These are phyloP conservation scores for Candida tibetensis DNA, from an alignment of 805 yeast genomes.

Conservation along the genomic window DNA sequence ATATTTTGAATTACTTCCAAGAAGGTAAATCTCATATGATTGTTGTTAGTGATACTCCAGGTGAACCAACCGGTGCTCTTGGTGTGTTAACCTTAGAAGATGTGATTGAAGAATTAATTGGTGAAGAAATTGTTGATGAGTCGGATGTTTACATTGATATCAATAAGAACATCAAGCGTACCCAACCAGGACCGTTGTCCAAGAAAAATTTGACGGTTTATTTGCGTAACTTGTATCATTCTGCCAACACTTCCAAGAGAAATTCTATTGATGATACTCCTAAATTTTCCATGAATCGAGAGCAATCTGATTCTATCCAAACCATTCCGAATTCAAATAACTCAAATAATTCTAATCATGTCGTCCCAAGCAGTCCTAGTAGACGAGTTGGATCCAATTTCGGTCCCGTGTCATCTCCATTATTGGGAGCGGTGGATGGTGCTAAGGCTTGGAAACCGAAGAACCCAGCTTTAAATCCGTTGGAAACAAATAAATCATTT, in stretches of 20 bases:
- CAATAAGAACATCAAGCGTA: slow-evolving; percentile 78
- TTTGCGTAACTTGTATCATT: slow-evolving; percentile 57
- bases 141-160: slow-evolving; percentile 91
- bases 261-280: slow-evolving; percentile 35
- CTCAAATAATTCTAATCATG: not conserved
- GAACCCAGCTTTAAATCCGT: slow-evolving; percentile 68
- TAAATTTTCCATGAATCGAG: slow-evolving; percentile 3
- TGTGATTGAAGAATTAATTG: slow-evolving; percentile 96
- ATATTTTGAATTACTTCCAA: slow-evolving; percentile 92
- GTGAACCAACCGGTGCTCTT: slow-evolving; percentile 75
- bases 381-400: not conserved
- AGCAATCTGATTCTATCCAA: slow-evolving; percentile 1
- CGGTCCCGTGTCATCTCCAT: not conserved
- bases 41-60: slow-evolving; percentile 83
- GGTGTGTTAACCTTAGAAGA: slow-evolving; percentile 95
- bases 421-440: slow-evolving; percentile 12
- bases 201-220: slow-evolving; percentile 68
- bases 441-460: slow-evolving; percentile 47
- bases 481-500: slow-evolving; percentile 60
- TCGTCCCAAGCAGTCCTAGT: not conserved
- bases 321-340: not conserved
- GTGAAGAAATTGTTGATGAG: slow-evolving; percentile 97
- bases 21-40: slow-evolving; percentile 99
- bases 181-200: slow-evolving; percentile 71
- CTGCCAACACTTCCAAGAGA: slow-evolving; percentile 36